Percentiles rank a stretch among this genome's conserved stretches.
These are phyloP conservation scores for Penicillium coprophilum DNA, from an alignment of 495 filamentous ascomycete species.

Conservation along the genomic window DNA sequence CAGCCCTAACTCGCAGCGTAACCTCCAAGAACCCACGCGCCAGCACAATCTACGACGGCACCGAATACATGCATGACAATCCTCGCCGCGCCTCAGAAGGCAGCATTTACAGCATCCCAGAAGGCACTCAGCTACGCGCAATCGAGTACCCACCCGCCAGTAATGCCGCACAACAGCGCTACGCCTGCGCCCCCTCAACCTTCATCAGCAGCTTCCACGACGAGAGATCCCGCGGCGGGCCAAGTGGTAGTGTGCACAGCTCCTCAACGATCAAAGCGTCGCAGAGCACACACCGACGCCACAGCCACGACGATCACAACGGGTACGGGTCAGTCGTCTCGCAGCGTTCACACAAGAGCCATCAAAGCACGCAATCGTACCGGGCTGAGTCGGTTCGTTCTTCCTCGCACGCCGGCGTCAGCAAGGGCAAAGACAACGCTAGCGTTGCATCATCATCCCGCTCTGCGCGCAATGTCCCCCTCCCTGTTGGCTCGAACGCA, in stretches of 20 bases:
- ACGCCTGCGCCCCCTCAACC: conserved; percentile 37
- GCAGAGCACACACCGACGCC: conserved; percentile 26
- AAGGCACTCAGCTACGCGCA: conserved; percentile 39
- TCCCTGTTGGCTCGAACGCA: conserved; percentile 25
- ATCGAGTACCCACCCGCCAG: conserved; percentile 43
- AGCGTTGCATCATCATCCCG: conserved; percentile 34
- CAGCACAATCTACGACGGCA: conserved; percentile 45
- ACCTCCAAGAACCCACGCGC: conserved; percentile 44
- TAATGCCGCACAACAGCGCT: conserved; percentile 28
- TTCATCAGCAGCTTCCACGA: conserved; percentile 42
- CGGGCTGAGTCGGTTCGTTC: conserved; percentile 9
- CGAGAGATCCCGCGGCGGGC: conserved; percentile 32
- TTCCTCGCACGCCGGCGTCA: conserved; percentile 3
- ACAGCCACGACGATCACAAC: conserved; percentile 20
- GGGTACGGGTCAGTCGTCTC: conserved; percentile 19
- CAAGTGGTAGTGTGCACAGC: conserved; percentile 35
- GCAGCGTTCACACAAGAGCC: conserved; percentile 21
- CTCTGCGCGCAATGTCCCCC: conserved; percentile 34
- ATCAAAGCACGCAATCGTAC: conserved; percentile 19
- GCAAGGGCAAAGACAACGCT: conserved; percentile 9
- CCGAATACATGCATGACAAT: conserved; percentile 39
- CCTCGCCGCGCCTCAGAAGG: conserved; percentile 40
- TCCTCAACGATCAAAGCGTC: conserved; percentile 48
- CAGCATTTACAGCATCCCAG: conserved; percentile 37
- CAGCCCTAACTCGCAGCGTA: conserved; percentile 33